Percentiles rank a stretch among this genome's conserved stretches.
phyloP scores from a whole-genome alignment of 73 alveolate genomes.

The Tetrahymena elliotti region DNA sequence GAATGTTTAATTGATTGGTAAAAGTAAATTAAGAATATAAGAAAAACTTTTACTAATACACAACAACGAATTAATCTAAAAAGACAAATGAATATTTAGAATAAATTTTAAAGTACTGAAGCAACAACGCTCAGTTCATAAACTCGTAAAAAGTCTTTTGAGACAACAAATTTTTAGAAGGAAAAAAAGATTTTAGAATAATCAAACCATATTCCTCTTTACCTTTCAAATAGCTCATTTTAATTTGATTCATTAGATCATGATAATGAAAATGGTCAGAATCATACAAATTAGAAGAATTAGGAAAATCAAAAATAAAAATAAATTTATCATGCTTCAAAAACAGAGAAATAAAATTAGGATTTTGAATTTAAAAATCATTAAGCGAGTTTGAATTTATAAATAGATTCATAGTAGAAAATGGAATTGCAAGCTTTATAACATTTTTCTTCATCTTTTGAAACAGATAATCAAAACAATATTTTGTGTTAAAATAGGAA shows the following conservation, averaged over 20 bases:
- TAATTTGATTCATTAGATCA: not conserved
- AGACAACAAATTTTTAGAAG: not conserved
- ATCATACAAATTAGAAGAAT: not conserved
- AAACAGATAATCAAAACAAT: not conserved
- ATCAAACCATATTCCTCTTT: not conserved
- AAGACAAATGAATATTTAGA: not conserved
- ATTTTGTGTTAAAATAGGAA: not conserved
- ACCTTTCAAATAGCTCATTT: not conserved
- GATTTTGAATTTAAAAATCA: not conserved
- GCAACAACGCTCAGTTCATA: not conserved
- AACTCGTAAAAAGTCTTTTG: not conserved
- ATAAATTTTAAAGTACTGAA: not conserved
- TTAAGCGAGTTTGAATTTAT: not conserved
- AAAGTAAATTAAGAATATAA: too few species aligned
- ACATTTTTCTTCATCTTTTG: not conserved
- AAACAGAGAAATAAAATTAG: not conserved
- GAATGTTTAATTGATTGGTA: not conserved
- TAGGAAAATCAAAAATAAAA: not conserved
- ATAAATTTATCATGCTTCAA: not conserved
- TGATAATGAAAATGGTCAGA: not conserved
- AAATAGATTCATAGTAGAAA: not conserved
- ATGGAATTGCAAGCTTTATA: not conserved
- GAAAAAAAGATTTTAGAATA: not conserved
- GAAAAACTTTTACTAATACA: not conserved
- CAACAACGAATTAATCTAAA: not conserved